phyloP scores from a whole-genome alignment of 306 rosid genomes.

The Heteromeles arbutifolia region DNA sequence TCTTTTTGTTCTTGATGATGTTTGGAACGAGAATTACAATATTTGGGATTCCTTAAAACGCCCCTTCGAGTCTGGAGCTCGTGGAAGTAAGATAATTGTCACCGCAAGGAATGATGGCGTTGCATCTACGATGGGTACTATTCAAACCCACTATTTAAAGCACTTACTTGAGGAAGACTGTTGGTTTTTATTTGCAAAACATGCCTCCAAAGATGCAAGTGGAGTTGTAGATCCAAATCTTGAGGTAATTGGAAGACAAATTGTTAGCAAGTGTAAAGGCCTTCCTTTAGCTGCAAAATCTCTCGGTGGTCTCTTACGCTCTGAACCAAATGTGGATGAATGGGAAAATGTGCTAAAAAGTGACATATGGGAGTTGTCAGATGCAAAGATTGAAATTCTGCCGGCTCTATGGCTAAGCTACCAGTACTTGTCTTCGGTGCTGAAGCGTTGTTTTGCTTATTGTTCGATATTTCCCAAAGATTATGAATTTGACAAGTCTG shows the following conservation, averaged over 20 bases:
- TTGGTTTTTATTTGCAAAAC: not conserved
- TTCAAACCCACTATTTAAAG: not conserved
- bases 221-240: not conserved
- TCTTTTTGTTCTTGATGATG: conserved; percentile 1
- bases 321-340: not conserved
- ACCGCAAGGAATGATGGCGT: not conserved
- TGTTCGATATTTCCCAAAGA: not conserved
- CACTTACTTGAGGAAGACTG: not conserved
- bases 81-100: not conserved
- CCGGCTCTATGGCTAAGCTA: conserved; percentile 8
- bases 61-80: not conserved
- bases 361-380: not conserved
- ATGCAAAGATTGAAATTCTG: not conserved
- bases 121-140: not conserved
- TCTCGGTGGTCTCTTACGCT: not conserved
- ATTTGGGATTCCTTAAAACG: not conserved
- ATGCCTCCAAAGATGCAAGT: not conserved
- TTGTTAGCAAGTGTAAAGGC: conserved; percentile 6
- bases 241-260: not conserved
- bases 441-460: conserved; percentile 13
- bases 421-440: not conserved
- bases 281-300: not conserved
- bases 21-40: not conserved
- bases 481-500: not conserved
- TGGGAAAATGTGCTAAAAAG: not conserved